A percentile compares a stretch with the other conserved stretches of the same genome.
Conservation (phyloP, 108 stramenopile genomes). For the Pseudonitzschia multiseries region DNA sequence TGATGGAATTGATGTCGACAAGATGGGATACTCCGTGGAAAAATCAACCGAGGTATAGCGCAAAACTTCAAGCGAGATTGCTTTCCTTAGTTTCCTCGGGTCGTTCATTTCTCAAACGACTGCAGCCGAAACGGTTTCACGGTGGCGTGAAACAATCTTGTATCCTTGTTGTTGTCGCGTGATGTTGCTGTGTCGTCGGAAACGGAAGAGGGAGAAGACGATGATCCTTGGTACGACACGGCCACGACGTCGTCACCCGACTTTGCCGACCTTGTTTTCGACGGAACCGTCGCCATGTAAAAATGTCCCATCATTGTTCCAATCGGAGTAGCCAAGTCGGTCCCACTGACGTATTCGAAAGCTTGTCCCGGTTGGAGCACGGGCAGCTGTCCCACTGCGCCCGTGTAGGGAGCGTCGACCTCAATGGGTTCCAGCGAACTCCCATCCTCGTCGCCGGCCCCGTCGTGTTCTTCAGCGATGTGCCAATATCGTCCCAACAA, state of each 20-base stretch:
- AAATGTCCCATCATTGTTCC: conserved; percentile 51
- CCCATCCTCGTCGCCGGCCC: background rate
- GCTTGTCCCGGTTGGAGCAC: conserved; percentile 49
- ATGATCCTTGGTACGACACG: conserved; percentile 5
- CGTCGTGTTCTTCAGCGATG: conserved; percentile 37
- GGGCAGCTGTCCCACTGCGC: conserved; percentile 62
- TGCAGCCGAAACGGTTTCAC: conserved; percentile 12
- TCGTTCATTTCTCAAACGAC: background rate
- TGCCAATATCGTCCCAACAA: conserved; percentile 56
- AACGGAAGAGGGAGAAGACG: background rate
- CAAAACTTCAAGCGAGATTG: background rate
- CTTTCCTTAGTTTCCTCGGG: background rate
- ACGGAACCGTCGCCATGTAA: conserved; percentile 38
- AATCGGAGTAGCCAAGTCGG: conserved; percentile 35
- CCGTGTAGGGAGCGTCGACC: conserved; percentile 52
- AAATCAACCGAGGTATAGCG: background rate
- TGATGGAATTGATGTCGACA: too few relatives aligned
- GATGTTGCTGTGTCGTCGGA: background rate
- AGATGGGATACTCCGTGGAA: background rate
- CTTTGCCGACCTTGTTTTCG: conserved; percentile 22
- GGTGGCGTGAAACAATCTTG: background rate
- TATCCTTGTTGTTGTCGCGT: background rate
- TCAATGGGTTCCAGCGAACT: conserved; percentile 17
- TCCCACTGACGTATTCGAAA: conserved; percentile 64
- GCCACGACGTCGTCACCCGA: conserved; percentile 36